Evolutionary conservation across 352 stramenopile genomes (phyloP).

Genomic region (Phytophthora chlamydospora): DNA sequence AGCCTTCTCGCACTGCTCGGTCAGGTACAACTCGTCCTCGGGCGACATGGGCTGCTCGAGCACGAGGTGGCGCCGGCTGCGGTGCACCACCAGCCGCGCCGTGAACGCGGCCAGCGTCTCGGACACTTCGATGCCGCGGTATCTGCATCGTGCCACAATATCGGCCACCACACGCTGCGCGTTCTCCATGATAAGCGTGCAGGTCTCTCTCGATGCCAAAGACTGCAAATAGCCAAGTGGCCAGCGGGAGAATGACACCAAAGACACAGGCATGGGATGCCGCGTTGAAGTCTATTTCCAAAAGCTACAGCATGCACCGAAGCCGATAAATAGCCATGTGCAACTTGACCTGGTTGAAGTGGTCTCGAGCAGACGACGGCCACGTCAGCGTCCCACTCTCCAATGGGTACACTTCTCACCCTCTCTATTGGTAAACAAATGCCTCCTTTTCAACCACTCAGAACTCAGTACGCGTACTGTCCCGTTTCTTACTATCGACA

Average conservation of each 20-base stretch:
- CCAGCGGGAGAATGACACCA: slow-evolving; percentile 1
- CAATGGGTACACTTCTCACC: slow-evolving; percentile 15
- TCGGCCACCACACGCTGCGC: slow-evolving; percentile 70
- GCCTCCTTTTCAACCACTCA: slow-evolving; percentile 16
- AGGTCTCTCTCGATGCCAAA: background rate
- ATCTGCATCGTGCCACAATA: slow-evolving; percentile 77
- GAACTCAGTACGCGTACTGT: slow-evolving; percentile 5
- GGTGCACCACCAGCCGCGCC: slow-evolving; percentile 69
- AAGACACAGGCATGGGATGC: slow-evolving; percentile 15
- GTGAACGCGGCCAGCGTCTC: slow-evolving; percentile 91
- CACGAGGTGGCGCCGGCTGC: slow-evolving; percentile 65
- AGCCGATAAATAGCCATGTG: background rate
- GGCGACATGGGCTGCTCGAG: slow-evolving; percentile 76
- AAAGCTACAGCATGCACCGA: background rate
- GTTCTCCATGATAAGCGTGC: slow-evolving; percentile 51
- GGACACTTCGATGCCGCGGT: slow-evolving; percentile 79
- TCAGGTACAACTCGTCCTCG: slow-evolving; percentile 77
- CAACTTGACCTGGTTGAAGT: slow-evolving; percentile 26
- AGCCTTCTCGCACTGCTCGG: slow-evolving; percentile 77
- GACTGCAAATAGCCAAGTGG: slow-evolving; percentile 28
- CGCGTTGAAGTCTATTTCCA: slow-evolving; percentile 17
- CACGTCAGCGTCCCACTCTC: slow-evolving; percentile 15
- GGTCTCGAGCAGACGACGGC: background rate
- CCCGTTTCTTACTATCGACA: slow-evolving; percentile 2
- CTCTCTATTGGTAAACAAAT: slow-evolving; percentile 6